Base-by-base conservation (phyloP, 257 asterid species). In the Penstemon barbatus region DNA sequence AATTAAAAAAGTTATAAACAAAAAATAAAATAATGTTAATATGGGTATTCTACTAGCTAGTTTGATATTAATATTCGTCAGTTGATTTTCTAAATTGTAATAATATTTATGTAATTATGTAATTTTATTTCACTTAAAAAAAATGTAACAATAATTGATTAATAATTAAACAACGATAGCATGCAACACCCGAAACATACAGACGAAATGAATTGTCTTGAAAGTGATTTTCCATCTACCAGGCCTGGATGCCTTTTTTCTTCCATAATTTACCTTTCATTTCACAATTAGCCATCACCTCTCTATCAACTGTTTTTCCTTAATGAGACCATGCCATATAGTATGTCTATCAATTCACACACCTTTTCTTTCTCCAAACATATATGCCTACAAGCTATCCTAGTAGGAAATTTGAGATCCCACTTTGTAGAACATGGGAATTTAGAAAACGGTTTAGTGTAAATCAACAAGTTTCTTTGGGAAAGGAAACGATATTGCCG, bases 381-480 rank as follows among this genome's bases (percentile, higher is more conserved):
- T n/a, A n/a, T n/a, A n/a, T 25, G 2, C 33, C 48, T 57, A 71
- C 42, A 66, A 15, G 18, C 0, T 15, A 15, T 15, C 18, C 18
- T 15, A 15, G 18, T 15, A 15, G 0, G 56, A 62, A 76, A 66
- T 68, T 41, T 65, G 62, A 81, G 75, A 67, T 52, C 77, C 43
- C 60, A 38, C 80, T 79, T 81, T 75, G 70, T 54, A 66, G 66
- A 79, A 54, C 81, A 75, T 69, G 65, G 57, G 57, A 74, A 81
- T 77, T 68, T 67, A 57, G 61, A 15, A 58, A 51, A 62, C 57
- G 68, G 75, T 73, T 74, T 80, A 75, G 64, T 62, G 56, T 50
- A 83, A 71, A 78, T 74, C 60, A 69, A 70, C 82, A 78, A 79
- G 84, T 83, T 87, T 81, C 84, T 72, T 75, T 55, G 65, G 71